Conservation (phyloP, 1,284 basidiomycete species). For the Rhodotorula sp. region DNA sequence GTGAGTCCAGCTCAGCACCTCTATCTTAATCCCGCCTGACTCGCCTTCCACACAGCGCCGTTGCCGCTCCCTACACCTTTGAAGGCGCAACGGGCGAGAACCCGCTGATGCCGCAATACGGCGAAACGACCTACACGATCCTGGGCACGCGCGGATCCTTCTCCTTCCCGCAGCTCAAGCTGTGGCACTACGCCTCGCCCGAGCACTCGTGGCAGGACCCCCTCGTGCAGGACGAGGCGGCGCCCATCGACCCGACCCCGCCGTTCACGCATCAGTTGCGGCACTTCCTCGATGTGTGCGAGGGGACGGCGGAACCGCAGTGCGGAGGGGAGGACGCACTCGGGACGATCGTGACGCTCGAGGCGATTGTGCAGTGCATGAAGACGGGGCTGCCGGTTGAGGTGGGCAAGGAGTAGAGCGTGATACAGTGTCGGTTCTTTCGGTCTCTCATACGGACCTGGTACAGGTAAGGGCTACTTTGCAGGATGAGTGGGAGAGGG, state of each 20-base stretch:
- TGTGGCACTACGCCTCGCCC: constrained; percentile 23
- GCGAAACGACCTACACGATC: constrained; percentile 38
- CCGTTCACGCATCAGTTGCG: constrained; percentile 42
- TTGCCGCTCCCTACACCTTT: constrained; percentile 39
- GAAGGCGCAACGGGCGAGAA: constrained; percentile 45
- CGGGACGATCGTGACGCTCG: constrained; percentile 17
- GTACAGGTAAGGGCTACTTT: no score
- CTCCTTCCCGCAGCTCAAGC: constrained; percentile 34
- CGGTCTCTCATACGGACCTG: no score
- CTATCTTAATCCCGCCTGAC: background rate
- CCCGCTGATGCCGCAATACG: constrained; percentile 33
- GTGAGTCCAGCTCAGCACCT: constrained; percentile 5
- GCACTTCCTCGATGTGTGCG: constrained; percentile 38
- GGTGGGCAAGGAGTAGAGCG: background rate
- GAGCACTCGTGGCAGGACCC: constrained; percentile 26
- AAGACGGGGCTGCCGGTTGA: constrained; percentile 16
- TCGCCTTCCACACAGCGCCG: constrained; percentile 8
- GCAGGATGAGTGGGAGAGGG: background rate
- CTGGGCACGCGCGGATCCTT: constrained; percentile 38
- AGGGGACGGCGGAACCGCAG: constrained; percentile 26
- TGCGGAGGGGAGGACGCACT: constrained; percentile 22
- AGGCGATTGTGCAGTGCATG: constrained; percentile 19
- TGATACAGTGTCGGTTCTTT: no score
- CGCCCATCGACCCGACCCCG: constrained; percentile 21
- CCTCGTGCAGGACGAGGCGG: constrained; percentile 8